Evolutionary conservation across 768 basidiomycete genomes (phyloP).

Genomic region (Pholiota molesta): DNA sequence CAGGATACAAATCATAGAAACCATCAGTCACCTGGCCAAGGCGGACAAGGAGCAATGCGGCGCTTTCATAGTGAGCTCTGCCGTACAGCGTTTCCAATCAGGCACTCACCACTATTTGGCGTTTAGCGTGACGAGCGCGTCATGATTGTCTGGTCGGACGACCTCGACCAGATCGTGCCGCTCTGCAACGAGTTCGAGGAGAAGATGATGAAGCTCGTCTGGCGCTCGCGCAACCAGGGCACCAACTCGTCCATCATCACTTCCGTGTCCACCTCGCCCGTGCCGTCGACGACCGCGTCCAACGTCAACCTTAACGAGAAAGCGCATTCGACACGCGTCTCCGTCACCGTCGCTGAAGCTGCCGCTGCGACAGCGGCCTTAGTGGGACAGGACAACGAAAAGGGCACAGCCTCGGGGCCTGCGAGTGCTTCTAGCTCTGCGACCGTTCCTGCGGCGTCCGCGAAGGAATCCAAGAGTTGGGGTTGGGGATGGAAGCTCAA

Average conservation of each 20-base stretch:
- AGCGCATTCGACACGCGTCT: conserved; percentile 31
- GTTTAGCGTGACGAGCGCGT: conserved; percentile 79
- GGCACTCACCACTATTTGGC: conserved; percentile 12
- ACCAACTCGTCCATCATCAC: conserved; percentile 40
- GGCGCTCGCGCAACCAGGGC: conserved; percentile 46
- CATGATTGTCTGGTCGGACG: conserved; percentile 84
- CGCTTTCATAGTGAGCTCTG: conserved; percentile 72
- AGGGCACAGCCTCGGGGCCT: conserved; percentile 16
- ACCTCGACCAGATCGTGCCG: conserved; percentile 78
- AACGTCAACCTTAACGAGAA: conserved; percentile 61
- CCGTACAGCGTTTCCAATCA: not conserved
- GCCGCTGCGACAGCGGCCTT: conserved; percentile 35
- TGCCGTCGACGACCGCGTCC: conserved; percentile 52
- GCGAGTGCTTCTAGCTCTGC: conserved; percentile 7
- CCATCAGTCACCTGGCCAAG: conserved; percentile 63
- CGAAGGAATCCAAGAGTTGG: conserved; percentile 28
- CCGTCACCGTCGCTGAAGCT: conserved; percentile 32
- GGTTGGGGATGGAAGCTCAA: conserved; percentile 54
- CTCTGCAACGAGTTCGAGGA: conserved; percentile 74
- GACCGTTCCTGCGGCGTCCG: conserved; percentile 2
- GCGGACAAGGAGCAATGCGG: conserved; percentile 93
- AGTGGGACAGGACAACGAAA: conserved; percentile 28
- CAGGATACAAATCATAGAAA: conserved; percentile 84
- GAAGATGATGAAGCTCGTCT: conserved; percentile 61
- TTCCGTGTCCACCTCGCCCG: conserved; percentile 39